Evolutionary conservation across 352 stramenopile species (phyloP), one percentile per base, ranked within the genome.

Genomic region (Phytophthora crassamura): DNA sequence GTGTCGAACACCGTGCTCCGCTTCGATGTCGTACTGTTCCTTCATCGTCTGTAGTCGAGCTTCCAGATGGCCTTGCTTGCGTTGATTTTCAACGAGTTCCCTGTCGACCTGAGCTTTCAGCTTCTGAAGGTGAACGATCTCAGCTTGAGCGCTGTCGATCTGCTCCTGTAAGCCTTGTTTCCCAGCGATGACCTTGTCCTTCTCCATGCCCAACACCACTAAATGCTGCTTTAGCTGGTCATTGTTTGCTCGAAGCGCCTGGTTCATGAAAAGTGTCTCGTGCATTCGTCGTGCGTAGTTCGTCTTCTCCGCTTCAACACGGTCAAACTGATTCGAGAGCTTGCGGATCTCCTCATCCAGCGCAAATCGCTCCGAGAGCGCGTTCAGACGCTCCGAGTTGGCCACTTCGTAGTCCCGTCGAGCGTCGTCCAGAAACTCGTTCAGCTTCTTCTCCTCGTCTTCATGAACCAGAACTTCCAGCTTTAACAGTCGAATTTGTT

Each of bases 211-310:
- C 2, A 84, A 45, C 30, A 90, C 74, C 0, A 89, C 72, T 0
- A 64, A 45, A 15, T 86, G 70, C 49, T 89, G 81, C 57, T 91
- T 92, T 3, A 92, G 55, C 8, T 74, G 71, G n/a, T 93, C 84
- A 36, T 86, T 84, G 12, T 72, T 83, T 2, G 81, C 69, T 10
- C 82, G 80, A 14, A 91, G 61, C 2, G 82, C 81, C 35, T 93
- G 78, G 35, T 93, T 91, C 84, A 91, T 90, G 42, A 90, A 89
- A 7, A 91, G 51, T 0, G 79, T 84, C 34, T 94, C 86, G 39
- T 91, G 80, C 74, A 91, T 87, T 16, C 86, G 71, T 42, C 82
- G 87, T 2, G 81, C 78, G 25, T 77, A 82, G n/a, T 79, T 83
- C 0, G 73, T 41, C 32, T 92, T 90, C 30, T 94, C 84, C 0